A percentile compares a stretch with the other conserved stretches of the same genome.
phyloP scores from a whole-genome alignment of 495 filamentous ascomycete genomes.

The Tricharina praecox region DNA sequence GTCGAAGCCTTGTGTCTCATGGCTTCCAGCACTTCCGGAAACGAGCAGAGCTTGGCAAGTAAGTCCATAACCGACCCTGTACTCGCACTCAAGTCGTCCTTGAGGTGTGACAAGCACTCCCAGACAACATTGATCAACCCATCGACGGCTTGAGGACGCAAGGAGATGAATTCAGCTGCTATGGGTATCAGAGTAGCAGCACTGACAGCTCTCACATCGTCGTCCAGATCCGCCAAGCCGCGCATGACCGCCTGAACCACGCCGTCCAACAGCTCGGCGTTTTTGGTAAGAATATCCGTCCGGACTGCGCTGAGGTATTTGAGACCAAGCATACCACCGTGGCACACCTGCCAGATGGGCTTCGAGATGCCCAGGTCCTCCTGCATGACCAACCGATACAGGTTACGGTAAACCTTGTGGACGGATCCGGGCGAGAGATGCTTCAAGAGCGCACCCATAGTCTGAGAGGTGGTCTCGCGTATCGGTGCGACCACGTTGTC shows the following conservation, averaged over 20 bases:
- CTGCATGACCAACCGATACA: constrained; percentile 86
- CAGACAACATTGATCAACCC: constrained; percentile 84
- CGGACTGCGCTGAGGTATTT: constrained; percentile 87
- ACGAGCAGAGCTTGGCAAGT: constrained; percentile 85
- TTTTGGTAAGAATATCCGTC: constrained; percentile 71
- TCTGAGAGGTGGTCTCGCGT: constrained; percentile 90
- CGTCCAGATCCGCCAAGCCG: constrained; percentile 74
- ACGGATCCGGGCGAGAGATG: constrained; percentile 62
- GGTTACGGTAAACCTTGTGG: constrained; percentile 56
- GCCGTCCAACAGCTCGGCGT: constrained; percentile 75
- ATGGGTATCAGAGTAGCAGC: constrained; percentile 92
- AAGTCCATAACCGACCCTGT: constrained; percentile 97
- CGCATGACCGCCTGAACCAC: constrained; percentile 86
- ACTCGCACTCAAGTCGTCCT: constrained; percentile 90
- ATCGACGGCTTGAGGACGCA: constrained; percentile 58
- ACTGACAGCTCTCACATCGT: constrained; percentile 93
- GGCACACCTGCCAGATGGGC: constrained; percentile 81
- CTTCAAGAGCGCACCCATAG: constrained; percentile 69
- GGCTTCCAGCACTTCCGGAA: constrained; percentile 75
- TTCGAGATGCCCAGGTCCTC: constrained; percentile 51
- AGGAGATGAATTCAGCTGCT: constrained; percentile 75
- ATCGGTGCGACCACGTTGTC: constrained; percentile 91
- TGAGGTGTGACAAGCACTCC: constrained; percentile 87
- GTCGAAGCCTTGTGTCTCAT: constrained; percentile 81
- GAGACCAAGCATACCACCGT: constrained; percentile 93